These are phyloP conservation scores for Paulownia fortunei DNA, from an alignment of 257 asterid genomes.

Conservation along the genomic window DNA sequence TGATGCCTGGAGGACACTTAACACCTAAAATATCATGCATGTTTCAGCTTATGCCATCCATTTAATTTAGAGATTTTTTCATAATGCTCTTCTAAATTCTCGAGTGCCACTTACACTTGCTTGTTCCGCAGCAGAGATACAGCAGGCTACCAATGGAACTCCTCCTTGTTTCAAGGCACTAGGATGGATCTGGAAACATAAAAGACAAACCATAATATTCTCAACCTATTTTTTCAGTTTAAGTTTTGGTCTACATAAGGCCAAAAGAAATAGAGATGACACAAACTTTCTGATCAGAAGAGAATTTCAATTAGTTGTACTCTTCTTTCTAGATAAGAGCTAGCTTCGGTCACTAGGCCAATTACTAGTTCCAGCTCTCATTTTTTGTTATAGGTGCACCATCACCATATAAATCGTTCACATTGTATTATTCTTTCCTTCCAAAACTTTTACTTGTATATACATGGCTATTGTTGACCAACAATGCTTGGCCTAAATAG, in stretches of 20 bases:
- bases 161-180: slow-evolving; percentile 94
- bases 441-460: not conserved
- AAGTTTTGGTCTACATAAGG: not conserved
- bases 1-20: not conserved
- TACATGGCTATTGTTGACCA: not conserved
- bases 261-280: not conserved
- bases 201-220: not conserved
- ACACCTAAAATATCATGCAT: not conserved
- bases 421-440: not conserved
- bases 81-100: slow-evolving; percentile 25
- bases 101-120: slow-evolving; percentile 71
- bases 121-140: slow-evolving; percentile 87
- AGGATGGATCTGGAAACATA: slow-evolving; percentile 82
- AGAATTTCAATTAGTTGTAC: not conserved
- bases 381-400: not conserved
- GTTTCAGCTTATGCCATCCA: slow-evolving; percentile 20
- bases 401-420: not conserved
- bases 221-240: slow-evolving; percentile 19
- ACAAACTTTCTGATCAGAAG: slow-evolving; percentile 8
- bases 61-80: slow-evolving; percentile 7
- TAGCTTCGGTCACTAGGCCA: not conserved
- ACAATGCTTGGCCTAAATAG: not conserved
- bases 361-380: not conserved
- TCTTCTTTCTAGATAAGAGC: not conserved
- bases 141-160: slow-evolving; percentile 78